These are phyloP conservation scores for Claviceps maximensis DNA, from an alignment of 2,329 filamentous ascomycete genomes.

Conservation along the genomic window DNA sequence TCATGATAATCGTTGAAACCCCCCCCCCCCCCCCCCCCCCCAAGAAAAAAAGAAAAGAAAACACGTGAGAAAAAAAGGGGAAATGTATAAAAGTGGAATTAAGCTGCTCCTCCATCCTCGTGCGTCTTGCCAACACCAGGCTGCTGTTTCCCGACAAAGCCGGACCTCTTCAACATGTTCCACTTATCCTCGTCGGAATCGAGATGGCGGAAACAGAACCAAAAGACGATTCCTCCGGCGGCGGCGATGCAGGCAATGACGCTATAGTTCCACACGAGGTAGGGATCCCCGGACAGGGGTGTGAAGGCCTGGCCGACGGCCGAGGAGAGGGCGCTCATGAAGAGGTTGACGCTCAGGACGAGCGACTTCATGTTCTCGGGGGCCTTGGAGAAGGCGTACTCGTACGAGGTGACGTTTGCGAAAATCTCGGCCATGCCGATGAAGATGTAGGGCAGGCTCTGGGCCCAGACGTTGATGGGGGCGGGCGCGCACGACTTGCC, in stretches of 20 bases:
- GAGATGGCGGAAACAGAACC: constrained; percentile 51
- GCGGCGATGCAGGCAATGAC: constrained; percentile 48
- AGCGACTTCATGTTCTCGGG: constrained; percentile 70
- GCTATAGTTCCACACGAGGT: constrained; percentile 61
- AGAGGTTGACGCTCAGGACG: constrained; percentile 56
- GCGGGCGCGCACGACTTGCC: constrained; percentile 34
- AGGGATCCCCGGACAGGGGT: constrained; percentile 46
- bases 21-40: too few species aligned
- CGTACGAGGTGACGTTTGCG: constrained; percentile 47
- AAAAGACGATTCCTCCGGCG: constrained; percentile 51
- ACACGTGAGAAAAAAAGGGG: background rate
- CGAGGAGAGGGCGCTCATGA: constrained; percentile 56
- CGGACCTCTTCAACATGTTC: constrained; percentile 44
- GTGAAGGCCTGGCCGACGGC: constrained; percentile 59
- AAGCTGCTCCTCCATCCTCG: constrained; percentile 3
- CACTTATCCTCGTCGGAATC: constrained; percentile 55
- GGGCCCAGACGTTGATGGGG: constrained; percentile 52
- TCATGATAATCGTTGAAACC: too few species aligned
- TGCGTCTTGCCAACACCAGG: constrained; percentile 18
- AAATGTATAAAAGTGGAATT: background rate
- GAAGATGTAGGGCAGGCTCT: constrained; percentile 37
- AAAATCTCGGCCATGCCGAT: constrained; percentile 40
- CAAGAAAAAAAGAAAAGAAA: background rate
- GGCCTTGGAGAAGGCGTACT: constrained; percentile 67
- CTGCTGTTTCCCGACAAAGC: constrained; percentile 27